Evolutionary conservation across 768 basidiomycete species (phyloP).

Genomic region (Boletus subcaerulescens): DNA sequence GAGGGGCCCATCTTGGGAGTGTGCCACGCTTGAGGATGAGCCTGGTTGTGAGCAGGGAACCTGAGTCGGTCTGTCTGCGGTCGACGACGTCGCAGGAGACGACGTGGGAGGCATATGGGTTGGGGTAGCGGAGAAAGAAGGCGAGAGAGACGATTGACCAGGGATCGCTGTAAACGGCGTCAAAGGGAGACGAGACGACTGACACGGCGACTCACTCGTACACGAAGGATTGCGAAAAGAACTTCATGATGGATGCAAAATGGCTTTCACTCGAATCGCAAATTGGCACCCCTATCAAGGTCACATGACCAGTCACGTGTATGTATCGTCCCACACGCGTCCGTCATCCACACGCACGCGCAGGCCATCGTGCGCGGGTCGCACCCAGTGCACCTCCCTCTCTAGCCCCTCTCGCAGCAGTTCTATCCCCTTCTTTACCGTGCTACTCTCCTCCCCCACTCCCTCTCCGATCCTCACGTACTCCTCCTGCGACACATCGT

Average conservation of each 20-base stretch:
- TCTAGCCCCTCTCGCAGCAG: conserved; percentile 46
- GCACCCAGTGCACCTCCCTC: conserved; percentile 52
- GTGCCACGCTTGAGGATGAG: conserved; percentile 90
- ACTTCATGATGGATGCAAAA: conserved; percentile 42
- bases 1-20: conserved; percentile 89
- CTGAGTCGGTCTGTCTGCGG: conserved; percentile 66
- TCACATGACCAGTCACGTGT: conserved; percentile 23
- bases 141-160: conserved; percentile 92
- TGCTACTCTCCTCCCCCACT: conserved; percentile 35
- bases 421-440: conserved; percentile 42
- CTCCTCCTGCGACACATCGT: conserved; percentile 77
- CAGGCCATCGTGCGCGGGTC: conserved; percentile 77
- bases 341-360: conserved; percentile 48
- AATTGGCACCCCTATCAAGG: no score
- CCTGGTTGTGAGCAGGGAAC: conserved; percentile 79
- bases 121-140: conserved; percentile 94
- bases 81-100: conserved; percentile 94
- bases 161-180: conserved; percentile 61
- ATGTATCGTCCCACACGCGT: conserved; percentile 51
- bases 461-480: conserved; percentile 63
- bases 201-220: conserved; percentile 44
- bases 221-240: conserved; percentile 54
- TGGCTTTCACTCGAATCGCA: no score
- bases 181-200: rapidly evolving
- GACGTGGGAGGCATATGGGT: conserved; percentile 91